Conservation (phyloP, 306 rosid species). For the Vicia sativa region DNA sequence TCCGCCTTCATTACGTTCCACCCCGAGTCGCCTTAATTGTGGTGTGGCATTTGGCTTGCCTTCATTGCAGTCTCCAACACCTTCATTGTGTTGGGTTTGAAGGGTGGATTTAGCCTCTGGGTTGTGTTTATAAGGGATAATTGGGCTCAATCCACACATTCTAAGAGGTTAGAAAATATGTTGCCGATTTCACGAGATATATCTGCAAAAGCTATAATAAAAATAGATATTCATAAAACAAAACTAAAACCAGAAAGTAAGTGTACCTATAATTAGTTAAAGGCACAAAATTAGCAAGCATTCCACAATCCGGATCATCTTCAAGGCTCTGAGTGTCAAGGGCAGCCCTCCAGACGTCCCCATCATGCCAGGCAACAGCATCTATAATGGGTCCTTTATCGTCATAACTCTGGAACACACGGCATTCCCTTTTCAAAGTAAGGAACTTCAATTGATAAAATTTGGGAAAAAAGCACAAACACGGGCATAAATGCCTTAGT, state of each 20-base stretch:
- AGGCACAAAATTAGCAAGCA: slow-evolving; percentile 79
- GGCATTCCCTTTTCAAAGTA: slow-evolving; percentile 30
- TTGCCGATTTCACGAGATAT: slow-evolving; percentile 28
- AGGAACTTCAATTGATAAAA: slow-evolving; percentile 23
- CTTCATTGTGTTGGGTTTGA: too few relatives aligned
- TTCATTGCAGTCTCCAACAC: too few relatives aligned
- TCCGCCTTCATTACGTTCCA: too few relatives aligned
- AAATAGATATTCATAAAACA: slow-evolving; percentile 15
- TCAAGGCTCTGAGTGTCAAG: slow-evolving; percentile 87
- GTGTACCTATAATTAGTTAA: slow-evolving; percentile 84
- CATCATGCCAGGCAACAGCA: slow-evolving; percentile 98
- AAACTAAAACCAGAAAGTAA: slow-evolving; percentile 34
- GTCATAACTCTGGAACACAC: slow-evolving; percentile 69
- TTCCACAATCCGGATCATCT: slow-evolving; percentile 75
- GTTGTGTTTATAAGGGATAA: too few relatives aligned
- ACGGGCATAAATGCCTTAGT: slow-evolving; percentile 8
- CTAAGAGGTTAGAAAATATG: neutral
- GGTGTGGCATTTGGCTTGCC: too few relatives aligned
- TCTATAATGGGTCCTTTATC: slow-evolving; percentile 91
- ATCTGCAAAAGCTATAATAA: slow-evolving; percentile 26
- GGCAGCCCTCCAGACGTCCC: slow-evolving; percentile 96
- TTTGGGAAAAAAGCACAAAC: slow-evolving; percentile 8
- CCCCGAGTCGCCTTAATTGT: too few relatives aligned
- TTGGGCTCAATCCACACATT: too few relatives aligned
- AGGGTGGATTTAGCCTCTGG: too few relatives aligned